Conservation (phyloP, 129 eudicot genomes). For the Arctium lappa region DNA sequence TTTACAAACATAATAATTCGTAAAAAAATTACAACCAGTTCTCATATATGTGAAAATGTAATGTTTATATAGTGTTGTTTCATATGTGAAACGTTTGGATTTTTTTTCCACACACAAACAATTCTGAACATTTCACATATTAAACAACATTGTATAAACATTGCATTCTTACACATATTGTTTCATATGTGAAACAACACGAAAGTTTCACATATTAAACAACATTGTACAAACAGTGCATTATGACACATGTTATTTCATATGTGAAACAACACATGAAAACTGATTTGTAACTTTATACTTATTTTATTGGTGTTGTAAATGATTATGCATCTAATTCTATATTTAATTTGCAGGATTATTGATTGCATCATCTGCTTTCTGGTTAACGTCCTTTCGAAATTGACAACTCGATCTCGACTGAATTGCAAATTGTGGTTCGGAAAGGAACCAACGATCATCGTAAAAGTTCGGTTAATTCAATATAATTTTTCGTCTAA, state of each 20-base stretch:
- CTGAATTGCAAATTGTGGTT: background rate
- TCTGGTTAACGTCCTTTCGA: conserved; percentile 24
- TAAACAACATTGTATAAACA: no score
- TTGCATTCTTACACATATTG: background rate
- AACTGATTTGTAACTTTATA: background rate
- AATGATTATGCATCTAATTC: background rate
- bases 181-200: background rate
- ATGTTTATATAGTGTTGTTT: background rate
- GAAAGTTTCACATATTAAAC: no score
- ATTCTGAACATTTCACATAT: no score
- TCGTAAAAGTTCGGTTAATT: background rate
- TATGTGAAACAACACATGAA: background rate
- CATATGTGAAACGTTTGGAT: background rate
- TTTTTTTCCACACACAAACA: no score
- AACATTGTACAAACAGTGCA: no score
- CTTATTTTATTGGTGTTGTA: background rate
- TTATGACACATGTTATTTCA: background rate
- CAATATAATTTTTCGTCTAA: background rate
- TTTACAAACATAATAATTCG: background rate
- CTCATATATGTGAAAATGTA: no score
- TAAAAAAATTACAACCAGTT: background rate
- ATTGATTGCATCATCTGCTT: conserved; percentile 6
- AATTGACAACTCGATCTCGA: conserved; percentile 6
- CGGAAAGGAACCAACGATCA: background rate
- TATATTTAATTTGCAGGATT: conserved; percentile 9